These are phyloP conservation scores for Pseudotsuga menziesii DNA, from an alignment of 75 land plant genomes.

Conservation along the genomic window DNA sequence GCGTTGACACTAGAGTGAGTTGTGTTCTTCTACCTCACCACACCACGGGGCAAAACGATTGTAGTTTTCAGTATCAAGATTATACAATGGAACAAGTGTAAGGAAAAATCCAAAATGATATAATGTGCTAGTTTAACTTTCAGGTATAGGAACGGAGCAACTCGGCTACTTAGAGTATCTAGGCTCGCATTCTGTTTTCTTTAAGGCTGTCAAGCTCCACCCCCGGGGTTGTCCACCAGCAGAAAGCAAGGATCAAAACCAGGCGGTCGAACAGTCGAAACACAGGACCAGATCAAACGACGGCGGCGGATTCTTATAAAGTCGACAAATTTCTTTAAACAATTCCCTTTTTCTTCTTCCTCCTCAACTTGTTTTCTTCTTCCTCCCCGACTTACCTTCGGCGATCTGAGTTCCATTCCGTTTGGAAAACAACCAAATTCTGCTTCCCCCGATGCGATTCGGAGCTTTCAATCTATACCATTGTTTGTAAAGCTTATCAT, in stretches of 20 bases:
- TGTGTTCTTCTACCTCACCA: neutral
- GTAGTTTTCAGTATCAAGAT: neutral
- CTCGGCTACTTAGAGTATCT: neutral
- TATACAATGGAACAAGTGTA: neutral
- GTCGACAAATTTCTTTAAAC: neutral
- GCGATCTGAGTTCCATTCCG: slow-evolving; percentile 10
- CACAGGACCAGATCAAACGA: slow-evolving; percentile 2
- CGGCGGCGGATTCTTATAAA: slow-evolving; percentile 1
- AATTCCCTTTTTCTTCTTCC: slow-evolving; percentile 2
- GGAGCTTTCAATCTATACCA: slow-evolving; percentile 7
- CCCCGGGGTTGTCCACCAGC: neutral
- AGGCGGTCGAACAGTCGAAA: slow-evolving; percentile 10
- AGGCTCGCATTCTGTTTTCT: neutral
- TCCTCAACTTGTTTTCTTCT: slow-evolving; percentile 5
- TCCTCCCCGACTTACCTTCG: slow-evolving; percentile 2
- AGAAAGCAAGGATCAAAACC: slow-evolving; percentile 8
- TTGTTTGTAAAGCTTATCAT: neutral
- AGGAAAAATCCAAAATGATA: neutral
- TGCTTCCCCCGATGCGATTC: slow-evolving; percentile 4
- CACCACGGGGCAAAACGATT: neutral
- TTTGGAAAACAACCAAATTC: neutral
- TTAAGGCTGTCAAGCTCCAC: neutral
- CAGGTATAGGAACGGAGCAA: neutral
- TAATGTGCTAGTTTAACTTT: neutral
- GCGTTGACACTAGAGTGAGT: neutral